These are phyloP conservation scores for Candida sanyiensis DNA, from an alignment of 805 yeast species.

Conservation along the genomic window DNA sequence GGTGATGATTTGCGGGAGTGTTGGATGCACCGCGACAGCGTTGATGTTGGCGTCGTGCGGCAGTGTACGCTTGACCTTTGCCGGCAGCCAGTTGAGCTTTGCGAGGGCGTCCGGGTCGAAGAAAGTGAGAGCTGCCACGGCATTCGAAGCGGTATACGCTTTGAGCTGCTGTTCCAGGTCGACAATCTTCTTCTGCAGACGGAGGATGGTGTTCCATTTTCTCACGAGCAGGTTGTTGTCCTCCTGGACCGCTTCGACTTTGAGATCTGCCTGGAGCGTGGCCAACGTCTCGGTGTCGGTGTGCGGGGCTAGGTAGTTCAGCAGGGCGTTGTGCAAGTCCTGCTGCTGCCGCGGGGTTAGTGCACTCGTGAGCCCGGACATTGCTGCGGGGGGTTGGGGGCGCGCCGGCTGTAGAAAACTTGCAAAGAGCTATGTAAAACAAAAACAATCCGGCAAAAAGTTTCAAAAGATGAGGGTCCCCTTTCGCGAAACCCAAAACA, in stretches of 20 bases:
- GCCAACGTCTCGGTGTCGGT: conserved; percentile 10
- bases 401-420: too few species aligned
- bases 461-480: too few species aligned
- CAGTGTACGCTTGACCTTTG: conserved; percentile 22
- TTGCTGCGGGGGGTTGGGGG: too few species aligned
- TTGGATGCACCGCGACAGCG: conserved; percentile 67
- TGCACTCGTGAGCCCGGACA: conserved; percentile 22
- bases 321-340: conserved; percentile 43
- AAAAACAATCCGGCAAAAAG: too few species aligned
- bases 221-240: conserved; percentile 47
- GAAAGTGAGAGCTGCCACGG: conserved; percentile 5
- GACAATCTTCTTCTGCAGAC: conserved; percentile 68
- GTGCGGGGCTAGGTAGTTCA: conserved; percentile 41
- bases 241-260: conserved; percentile 17
- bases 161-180: conserved; percentile 59
- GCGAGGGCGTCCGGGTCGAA: conserved; percentile 12
- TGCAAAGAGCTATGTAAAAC: too few species aligned
- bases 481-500: too few species aligned
- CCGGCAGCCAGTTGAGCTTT: conserved; percentile 24
- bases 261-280: conserved; percentile 21
- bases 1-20: conserved; percentile 60
- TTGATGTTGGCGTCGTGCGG: conserved; percentile 47
- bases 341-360: conserved; percentile 38
- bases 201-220: conserved; percentile 82
- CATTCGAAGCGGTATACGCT: conserved; percentile 6